phyloP scores from a whole-genome alignment of 202 grass and related monocot species.

The Cymbopogon flexuosus region DNA sequence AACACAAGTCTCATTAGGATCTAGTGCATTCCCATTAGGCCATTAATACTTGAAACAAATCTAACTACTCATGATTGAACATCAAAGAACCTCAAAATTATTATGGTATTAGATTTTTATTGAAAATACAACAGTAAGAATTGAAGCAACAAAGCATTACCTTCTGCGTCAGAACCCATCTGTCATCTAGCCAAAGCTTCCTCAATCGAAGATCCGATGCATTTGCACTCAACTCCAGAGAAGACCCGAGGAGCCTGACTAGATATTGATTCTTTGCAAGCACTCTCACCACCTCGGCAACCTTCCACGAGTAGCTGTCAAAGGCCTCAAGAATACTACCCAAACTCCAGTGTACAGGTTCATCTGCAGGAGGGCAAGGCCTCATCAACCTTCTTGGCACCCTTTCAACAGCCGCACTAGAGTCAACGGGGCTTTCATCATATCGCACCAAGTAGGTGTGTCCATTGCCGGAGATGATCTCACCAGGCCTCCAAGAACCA shows the following conservation, averaged over 20 bases:
- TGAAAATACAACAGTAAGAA: not conserved
- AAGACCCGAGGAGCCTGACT: constrained; percentile 50
- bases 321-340: constrained; percentile 70
- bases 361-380: constrained; percentile 34
- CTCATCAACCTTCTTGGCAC: constrained; percentile 61
- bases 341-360: constrained; percentile 31
- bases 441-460: constrained; percentile 64
- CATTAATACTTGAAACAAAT: not conserved
- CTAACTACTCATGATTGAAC: not conserved
- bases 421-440: constrained; percentile 21
- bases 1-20: constrained; percentile 1
- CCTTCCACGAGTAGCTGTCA: constrained; percentile 76
- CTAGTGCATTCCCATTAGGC: not conserved
- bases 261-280: constrained; percentile 43
- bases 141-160: constrained; percentile 42
- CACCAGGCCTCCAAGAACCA: constrained; percentile 64
- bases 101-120: not conserved
- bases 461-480: constrained; percentile 77
- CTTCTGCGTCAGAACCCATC: constrained; percentile 62
- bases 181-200: constrained; percentile 56
- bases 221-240: constrained; percentile 40
- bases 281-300: constrained; percentile 43
- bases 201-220: constrained; percentile 46
- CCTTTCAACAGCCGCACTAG: constrained; percentile 39
- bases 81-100: not conserved